These are phyloP conservation scores for Centaurea solstitialis DNA, from an alignment of 129 eudicot genomes.

Conservation along the genomic window DNA sequence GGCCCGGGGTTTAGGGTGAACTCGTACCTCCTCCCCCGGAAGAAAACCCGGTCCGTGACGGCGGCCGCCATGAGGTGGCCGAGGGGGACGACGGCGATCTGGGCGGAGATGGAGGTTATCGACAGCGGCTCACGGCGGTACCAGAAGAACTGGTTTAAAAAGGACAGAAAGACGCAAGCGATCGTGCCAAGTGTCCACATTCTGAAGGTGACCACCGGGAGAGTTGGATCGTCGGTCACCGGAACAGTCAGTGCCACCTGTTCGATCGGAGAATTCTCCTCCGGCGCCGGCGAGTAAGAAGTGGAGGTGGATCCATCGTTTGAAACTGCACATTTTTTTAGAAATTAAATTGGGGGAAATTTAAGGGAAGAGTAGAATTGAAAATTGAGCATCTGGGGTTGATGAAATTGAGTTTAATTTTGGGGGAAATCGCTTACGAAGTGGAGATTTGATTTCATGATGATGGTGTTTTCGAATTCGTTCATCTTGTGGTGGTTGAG, in stretches of 20 bases:
- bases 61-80: constrained; percentile 76
- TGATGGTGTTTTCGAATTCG: constrained; percentile 1
- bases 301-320: constrained; percentile 28
- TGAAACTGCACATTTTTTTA: constrained; percentile 31
- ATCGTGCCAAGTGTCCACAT: constrained; percentile 59
- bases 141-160: constrained; percentile 81
- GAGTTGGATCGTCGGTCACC: constrained; percentile 48
- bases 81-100: constrained; percentile 75
- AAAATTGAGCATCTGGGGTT: background rate
- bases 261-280: constrained; percentile 69
- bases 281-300: constrained; percentile 12
- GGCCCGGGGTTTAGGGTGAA: constrained; percentile 64
- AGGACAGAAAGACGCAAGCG: constrained; percentile 59
- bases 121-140: constrained; percentile 70
- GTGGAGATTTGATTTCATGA: constrained; percentile 50
- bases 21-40: constrained; percentile 41
- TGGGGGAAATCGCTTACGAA: constrained; percentile 39
- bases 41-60: constrained; percentile 47
- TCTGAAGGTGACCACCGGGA: constrained; percentile 65
- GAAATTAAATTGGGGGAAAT: background rate
- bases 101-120: constrained; percentile 67
- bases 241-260: constrained; percentile 79
- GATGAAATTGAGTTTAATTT: background rate
- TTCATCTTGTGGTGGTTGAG: background rate
- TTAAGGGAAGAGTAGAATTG: background rate